Percentiles rank a stretch among this genome's conserved stretches.
These are phyloP conservation scores for Leccinum longicurvipes DNA, from an alignment of 768 basidiomycete genomes.

Conservation along the genomic window DNA sequence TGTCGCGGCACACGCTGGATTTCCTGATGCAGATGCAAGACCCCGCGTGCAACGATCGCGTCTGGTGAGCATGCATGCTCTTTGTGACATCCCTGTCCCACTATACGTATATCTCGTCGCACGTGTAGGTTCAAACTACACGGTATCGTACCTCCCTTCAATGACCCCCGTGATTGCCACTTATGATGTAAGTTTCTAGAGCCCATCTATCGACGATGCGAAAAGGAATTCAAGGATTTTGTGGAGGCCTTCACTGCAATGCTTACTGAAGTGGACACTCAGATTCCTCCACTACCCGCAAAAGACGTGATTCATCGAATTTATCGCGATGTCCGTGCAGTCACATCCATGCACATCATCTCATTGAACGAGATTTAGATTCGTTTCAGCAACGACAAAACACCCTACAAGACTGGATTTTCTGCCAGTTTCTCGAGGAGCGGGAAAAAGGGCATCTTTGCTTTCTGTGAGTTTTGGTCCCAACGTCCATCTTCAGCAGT, in stretches of 20 bases:
- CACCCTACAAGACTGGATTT: conserved; percentile 86
- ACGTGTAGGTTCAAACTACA: conserved; percentile 76
- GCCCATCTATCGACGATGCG: conserved; percentile 47
- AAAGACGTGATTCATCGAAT: conserved; percentile 93
- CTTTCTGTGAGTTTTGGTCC: conserved; percentile 58
- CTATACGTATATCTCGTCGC: conserved; percentile 28
- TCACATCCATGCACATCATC: not conserved
- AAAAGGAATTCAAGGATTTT: conserved; percentile 88
- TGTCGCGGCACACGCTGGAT: conserved; percentile 82
- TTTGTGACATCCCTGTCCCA: not conserved
- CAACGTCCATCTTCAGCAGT: not conserved
- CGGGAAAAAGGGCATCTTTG: conserved; percentile 88
- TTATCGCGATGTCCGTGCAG: conserved; percentile 70
- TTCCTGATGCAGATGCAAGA: conserved; percentile 70
- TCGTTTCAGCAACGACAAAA: conserved; percentile 91
- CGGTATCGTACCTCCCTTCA: conserved; percentile 37
- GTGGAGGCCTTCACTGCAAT: conserved; percentile 66
- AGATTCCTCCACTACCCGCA: conserved; percentile 84
- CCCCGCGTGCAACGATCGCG: conserved; percentile 77
- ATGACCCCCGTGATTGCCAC: not conserved
- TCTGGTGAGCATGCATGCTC: conserved; percentile 51
- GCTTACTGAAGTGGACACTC: conserved; percentile 69
- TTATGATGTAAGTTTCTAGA: conserved; percentile 17
- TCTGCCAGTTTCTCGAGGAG: conserved; percentile 85
- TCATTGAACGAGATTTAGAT: conserved; percentile 42